These are phyloP conservation scores for Iris pallida DNA, from an alignment of 116 monocot genomes.

Conservation along the genomic window DNA sequence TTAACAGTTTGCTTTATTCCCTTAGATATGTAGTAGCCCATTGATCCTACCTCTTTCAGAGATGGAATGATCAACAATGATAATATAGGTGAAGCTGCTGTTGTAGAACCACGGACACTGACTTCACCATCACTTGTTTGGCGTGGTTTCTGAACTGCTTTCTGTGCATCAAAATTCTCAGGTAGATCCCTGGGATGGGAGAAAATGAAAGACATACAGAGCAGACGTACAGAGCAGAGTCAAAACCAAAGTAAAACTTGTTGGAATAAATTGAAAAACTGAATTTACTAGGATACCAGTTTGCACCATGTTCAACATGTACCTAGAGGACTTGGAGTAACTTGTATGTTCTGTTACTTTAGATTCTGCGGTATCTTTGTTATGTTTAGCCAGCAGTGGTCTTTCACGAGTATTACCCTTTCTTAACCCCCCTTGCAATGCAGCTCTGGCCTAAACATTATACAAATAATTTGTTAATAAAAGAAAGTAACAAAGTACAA, in stretches of 20 bases:
- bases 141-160: constrained; percentile 21
- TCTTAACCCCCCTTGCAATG: constrained; percentile 51
- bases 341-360: constrained; percentile 34
- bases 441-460: constrained; percentile 77
- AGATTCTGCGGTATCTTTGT: constrained; percentile 35
- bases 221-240: too few relatives aligned
- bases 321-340: constrained; percentile 50
- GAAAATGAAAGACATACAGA: too few relatives aligned
- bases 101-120: constrained; percentile 20
- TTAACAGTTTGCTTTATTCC: too few relatives aligned
- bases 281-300: background rate
- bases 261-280: too few relatives aligned
- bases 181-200: constrained; percentile 21
- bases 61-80: constrained; percentile 81
- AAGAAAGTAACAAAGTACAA: background rate
- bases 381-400: constrained; percentile 9
- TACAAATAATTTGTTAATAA: too few relatives aligned
- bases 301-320: background rate
- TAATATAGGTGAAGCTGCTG: constrained; percentile 55
- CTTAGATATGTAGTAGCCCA: background rate
- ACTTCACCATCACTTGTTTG: constrained; percentile 43
- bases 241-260: too few relatives aligned
- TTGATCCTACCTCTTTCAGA: constrained; percentile 66
- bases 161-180: constrained; percentile 43
- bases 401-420: constrained; percentile 56